Evolutionary conservation across 352 stramenopile genomes (phyloP).

Genomic region (Phytophthora foliorum): DNA sequence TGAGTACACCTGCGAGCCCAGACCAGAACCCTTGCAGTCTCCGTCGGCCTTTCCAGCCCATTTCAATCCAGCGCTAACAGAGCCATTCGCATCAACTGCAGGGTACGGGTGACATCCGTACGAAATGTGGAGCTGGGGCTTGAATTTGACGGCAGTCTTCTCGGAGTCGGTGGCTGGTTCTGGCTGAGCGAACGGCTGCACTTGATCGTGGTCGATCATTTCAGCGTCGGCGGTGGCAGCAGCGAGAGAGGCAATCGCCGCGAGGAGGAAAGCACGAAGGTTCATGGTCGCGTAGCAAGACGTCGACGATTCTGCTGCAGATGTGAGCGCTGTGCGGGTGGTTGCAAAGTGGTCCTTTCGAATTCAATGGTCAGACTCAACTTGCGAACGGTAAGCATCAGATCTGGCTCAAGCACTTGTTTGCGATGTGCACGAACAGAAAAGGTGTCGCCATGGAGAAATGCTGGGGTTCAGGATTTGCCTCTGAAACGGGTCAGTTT

Average conservation of each 20-base stretch:
- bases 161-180: constrained; percentile 11
- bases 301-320: neutral
- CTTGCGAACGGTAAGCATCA: no score
- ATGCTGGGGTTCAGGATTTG: no score
- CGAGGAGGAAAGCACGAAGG: constrained; percentile 1
- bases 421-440: constrained; percentile 10
- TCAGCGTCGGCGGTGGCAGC: neutral
- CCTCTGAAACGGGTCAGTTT: no score
- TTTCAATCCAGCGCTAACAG: constrained; percentile 20
- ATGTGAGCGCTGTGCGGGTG: neutral
- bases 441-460: no score
- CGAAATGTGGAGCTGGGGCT: constrained; percentile 7
- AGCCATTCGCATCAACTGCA: constrained; percentile 14
- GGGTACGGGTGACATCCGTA: constrained; percentile 20
- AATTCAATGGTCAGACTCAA: no score
- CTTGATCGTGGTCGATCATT: constrained; percentile 15
- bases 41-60: constrained; percentile 18
- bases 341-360: neutral
- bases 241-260: neutral
- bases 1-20: constrained; percentile 37
- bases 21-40: constrained; percentile 24
- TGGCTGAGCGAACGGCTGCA: constrained; percentile 10
- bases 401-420: no score
- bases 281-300: neutral
- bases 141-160: constrained; percentile 21